Conservation (phyloP, 169 alveolate species). For the Blepharisma undulans region DNA sequence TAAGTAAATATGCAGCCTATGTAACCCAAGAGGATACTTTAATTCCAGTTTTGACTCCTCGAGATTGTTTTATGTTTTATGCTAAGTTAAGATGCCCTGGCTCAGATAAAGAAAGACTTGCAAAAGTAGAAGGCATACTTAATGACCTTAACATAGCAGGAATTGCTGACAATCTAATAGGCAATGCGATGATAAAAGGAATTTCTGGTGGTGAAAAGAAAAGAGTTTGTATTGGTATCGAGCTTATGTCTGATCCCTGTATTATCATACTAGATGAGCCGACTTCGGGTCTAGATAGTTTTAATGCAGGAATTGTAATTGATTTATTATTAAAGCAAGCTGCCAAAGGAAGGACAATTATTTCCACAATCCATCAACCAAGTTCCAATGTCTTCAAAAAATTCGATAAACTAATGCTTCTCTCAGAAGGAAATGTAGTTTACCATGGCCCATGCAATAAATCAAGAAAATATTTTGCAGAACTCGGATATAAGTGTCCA, state of each 20-base stretch:
- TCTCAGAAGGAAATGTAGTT: conserved; percentile 73
- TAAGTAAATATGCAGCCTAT: conserved; percentile 41
- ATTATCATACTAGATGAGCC: conserved; percentile 88
- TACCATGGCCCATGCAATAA: conserved; percentile 59
- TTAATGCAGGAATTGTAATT: conserved; percentile 72
- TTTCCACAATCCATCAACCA: conserved; percentile 83
- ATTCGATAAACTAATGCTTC: conserved; percentile 76
- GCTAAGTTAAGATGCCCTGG: conserved; percentile 56
- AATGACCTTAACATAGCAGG: not conserved
- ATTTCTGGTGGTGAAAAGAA: conserved; percentile 84
- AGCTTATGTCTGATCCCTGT: conserved; percentile 82
- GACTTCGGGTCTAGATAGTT: conserved; percentile 88
- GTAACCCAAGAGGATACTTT: conserved; percentile 60
- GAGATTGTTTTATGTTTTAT: conserved; percentile 59
- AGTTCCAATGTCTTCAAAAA: conserved; percentile 69
- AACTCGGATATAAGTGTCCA: conserved; percentile 48
- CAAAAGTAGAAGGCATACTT: not conserved
- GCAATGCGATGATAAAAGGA: conserved; percentile 54
- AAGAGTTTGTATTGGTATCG: conserved; percentile 84
- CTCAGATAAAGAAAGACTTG: not conserved
- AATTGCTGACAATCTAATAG: not conserved
- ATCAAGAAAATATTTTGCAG: conserved; percentile 34
- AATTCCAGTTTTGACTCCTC: conserved; percentile 47
- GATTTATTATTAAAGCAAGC: conserved; percentile 74
- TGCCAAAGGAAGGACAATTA: conserved; percentile 71